Conservation (phyloP, 148 eudicot species). For the Rhododendron ferrugineum region DNA sequence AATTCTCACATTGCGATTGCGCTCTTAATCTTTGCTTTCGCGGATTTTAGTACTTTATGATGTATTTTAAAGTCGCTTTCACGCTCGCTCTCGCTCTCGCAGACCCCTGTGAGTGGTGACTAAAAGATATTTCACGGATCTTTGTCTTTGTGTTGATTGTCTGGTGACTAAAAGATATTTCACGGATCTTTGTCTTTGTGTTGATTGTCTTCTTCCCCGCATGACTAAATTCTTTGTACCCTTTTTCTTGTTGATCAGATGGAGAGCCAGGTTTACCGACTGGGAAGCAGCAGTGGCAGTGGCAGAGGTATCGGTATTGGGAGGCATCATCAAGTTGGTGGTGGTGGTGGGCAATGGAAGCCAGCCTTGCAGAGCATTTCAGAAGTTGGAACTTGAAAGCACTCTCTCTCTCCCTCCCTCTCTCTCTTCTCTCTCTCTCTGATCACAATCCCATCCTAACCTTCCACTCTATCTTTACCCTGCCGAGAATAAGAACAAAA, state of each 20-base stretch:
- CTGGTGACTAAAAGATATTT: not conserved
- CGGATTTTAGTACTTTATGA: too few relatives aligned
- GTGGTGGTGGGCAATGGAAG: constrained; percentile 50
- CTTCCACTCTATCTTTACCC: too few relatives aligned
- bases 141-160: not conserved
- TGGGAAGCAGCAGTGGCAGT: constrained; percentile 5
- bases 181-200: not conserved
- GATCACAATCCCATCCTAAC: not conserved
- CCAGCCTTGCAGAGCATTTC: constrained; percentile 76
- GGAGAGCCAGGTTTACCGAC: constrained; percentile 5
- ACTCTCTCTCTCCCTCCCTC: not conserved
- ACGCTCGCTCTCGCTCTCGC: too few relatives aligned
- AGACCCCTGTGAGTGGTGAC: not conserved
- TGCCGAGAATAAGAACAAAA: not conserved
- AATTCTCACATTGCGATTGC: too few relatives aligned
- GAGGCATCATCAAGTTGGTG: constrained; percentile 19
- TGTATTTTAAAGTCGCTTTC: too few relatives aligned
- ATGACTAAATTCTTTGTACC: not conserved
- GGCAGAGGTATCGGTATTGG: constrained; percentile 14
- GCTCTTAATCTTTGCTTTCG: too few relatives aligned
- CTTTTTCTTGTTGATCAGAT: constrained; percentile 8
- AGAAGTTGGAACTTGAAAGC: constrained; percentile 39
- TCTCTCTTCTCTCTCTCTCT: not conserved
- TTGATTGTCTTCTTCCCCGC: not conserved
- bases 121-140: not conserved